Conservation (phyloP, 1,284 basidiomycete genomes). For the Apiotrichum gracile region DNA sequence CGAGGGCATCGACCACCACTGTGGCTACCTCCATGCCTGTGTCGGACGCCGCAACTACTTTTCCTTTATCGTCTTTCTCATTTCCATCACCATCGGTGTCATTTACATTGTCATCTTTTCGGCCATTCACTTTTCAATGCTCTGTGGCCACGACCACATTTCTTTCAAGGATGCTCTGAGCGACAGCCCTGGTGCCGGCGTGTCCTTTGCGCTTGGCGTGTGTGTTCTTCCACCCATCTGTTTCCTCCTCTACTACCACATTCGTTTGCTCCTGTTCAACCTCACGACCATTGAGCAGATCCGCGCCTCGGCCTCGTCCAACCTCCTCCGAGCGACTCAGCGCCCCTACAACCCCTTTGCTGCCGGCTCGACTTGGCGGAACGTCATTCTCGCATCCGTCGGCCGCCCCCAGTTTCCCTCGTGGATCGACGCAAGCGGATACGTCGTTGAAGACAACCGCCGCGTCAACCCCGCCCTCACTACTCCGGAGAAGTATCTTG, state of each 20-base stretch:
- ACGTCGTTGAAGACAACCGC: slow-evolving; percentile 27
- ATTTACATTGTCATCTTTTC: slow-evolving; percentile 73
- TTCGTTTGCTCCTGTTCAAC: slow-evolving; percentile 72
- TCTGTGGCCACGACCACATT: slow-evolving; percentile 55
- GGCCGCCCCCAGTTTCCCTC: slow-evolving; percentile 44
- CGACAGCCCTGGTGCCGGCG: slow-evolving; percentile 65
- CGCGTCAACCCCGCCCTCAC: slow-evolving; percentile 40
- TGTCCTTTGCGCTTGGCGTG: slow-evolving; percentile 65
- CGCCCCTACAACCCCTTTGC: slow-evolving; percentile 45
- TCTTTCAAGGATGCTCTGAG: slow-evolving; percentile 57
- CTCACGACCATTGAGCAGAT: slow-evolving; percentile 81
- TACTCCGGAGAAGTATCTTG: slow-evolving; percentile 22
- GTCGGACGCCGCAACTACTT: slow-evolving; percentile 87
- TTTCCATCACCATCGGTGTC: slow-evolving; percentile 61
- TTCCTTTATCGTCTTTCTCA: slow-evolving; percentile 72
- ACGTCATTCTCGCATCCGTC: slow-evolving; percentile 38
- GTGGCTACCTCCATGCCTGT: slow-evolving; percentile 92
- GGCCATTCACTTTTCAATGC: slow-evolving; percentile 68
- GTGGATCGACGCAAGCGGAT: slow-evolving; percentile 43
- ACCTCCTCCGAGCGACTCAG: slow-evolving; percentile 25
- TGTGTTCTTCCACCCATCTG: slow-evolving; percentile 71
- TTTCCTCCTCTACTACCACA: slow-evolving; percentile 73
- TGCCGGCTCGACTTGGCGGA: slow-evolving; percentile 25
- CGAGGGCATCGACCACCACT: slow-evolving; percentile 77
- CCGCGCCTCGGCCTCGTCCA: slow-evolving; percentile 37